Base-by-base conservation (phyloP, 169 alveolate species). In the Plasmodium fragile region DNA sequence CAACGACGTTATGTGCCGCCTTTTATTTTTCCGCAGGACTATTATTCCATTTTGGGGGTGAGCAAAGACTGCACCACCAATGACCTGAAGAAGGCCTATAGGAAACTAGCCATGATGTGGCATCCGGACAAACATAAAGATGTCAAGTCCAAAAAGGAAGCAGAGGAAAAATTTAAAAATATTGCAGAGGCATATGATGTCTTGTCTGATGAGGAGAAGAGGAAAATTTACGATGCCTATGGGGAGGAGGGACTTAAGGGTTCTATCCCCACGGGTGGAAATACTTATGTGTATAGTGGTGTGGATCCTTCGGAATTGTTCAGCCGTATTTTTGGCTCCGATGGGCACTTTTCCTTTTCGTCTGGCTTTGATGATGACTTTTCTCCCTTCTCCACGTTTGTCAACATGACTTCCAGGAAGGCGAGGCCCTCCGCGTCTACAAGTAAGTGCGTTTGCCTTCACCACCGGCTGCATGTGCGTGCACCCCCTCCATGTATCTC, bases 111-210 rank as follows among this genome's bases (percentile, higher is more conserved):
- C 22, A 95, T 97, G 93, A 98, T 96, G 92, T 97, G 97, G 97
- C 99, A 98, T 94, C 99, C 99, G 13, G 99, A 98, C 94, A 98
- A 98, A 95, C 99, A 99, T 98, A 82, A 99, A 97, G 96, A 98
- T 95, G 70, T 59, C 18, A 77, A 94, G 94, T 70, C 95, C 84
- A 79, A 82, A 92, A 73, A 96, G 82, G 97, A 96, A 96, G 97
- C 97, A 32, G 97, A 98, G 78, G 99, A 97, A 43, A 97, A 96
- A 97, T 98, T 98, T 92, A 96, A 97, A 90, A 98, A 98, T 81
- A 95, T 99, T 39, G 96, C 99, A 25, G 98, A 98, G 83, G 99
- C 99, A 0, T 98, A 98, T 91, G 99, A 99, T 94, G 97, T 98
- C n/a, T 93, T 99, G 22, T 95, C 98, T 16, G 99, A 99, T 87